Evolutionary conservation across 768 basidiomycete species (phyloP), one percentile per base, ranked within the genome.

Genomic region (Podaxis sp.): DNA sequence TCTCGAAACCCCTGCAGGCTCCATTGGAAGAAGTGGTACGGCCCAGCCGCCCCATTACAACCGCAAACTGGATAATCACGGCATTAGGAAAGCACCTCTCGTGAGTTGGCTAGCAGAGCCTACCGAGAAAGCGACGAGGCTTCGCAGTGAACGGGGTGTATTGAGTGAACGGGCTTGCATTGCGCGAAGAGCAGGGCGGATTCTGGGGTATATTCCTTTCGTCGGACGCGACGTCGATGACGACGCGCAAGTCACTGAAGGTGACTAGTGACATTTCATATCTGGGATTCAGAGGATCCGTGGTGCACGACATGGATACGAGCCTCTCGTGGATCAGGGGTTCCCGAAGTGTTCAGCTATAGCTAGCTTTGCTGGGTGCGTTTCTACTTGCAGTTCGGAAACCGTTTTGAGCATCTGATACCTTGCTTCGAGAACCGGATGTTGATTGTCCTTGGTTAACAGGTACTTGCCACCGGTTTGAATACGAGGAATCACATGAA

Each of bases 1-100:
- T 30, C 52, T 44, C 46, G 33, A 55, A 48, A 46, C 9, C 9
- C 33, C 33, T 9, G 33, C 9, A 33, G 33, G 33, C 33, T 33
- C 8, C 8, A 9, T 9, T 9, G 33, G 33, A 33, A 9, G 46
- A 55, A 38, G 28, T 42, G n/a, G 36, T 5, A 30, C 42, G 8
- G 13, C 15, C 15, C 15, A 40, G 28, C 52, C n/a, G 33, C 53
- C 51, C 53, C 44, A 30, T 55, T 28, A 42, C 40, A 42, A 49
- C 53, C 30, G 53, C 36, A 15, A 54, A 62, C 49, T 53, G 48
- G 40, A 28, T 13, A 24, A 30, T 15, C 24, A 44, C 46, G 61
- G 61, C 61, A 42, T 48, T 48, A 28, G 53, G 40, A 55, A 38
- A 30, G 19, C n/a, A 40, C 53, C 55, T 62, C 30, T 30, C 44